Conservation (phyloP, 805 yeast species). For the Kodamaea jinghongensis region DNA sequence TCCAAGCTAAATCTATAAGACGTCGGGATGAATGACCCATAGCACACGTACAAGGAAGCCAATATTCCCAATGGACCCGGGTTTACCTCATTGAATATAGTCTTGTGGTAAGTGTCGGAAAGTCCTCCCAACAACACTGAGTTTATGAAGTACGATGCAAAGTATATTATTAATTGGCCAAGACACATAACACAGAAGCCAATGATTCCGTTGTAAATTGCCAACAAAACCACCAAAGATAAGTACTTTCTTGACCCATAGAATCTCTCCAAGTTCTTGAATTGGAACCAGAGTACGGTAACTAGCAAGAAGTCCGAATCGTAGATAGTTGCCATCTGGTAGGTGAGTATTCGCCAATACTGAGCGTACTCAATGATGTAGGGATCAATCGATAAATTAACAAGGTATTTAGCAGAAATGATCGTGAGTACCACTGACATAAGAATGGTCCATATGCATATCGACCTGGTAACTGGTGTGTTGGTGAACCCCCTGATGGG, state of each 20-base stretch:
- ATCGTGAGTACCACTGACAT: conserved; percentile 43
- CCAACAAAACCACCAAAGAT: conserved; percentile 43
- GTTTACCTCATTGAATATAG: conserved; percentile 32
- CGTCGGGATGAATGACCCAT: conserved; percentile 32
- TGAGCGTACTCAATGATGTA: conserved; percentile 53
- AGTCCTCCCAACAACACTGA: conserved; percentile 2
- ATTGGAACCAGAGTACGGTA: conserved; percentile 46
- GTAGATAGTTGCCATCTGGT: conserved; percentile 53
- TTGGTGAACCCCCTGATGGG: conserved; percentile 42
- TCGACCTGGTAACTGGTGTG: conserved; percentile 42
- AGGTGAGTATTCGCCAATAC: conserved; percentile 51
- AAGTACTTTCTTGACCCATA: conserved; percentile 56
- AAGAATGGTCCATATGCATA: conserved; percentile 34
- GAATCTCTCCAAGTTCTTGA: conserved; percentile 55
- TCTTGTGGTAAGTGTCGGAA: conserved; percentile 17
- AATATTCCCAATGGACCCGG: conserved; percentile 43
- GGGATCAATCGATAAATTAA: conserved; percentile 48
- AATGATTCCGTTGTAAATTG: conserved; percentile 46
- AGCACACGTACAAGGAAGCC: conserved; percentile 39
- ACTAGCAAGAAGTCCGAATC: conserved; percentile 55
- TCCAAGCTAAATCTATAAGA: conserved; percentile 35
- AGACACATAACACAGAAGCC: conserved; percentile 39
- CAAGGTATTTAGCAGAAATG: conserved; percentile 42
- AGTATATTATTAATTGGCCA: conserved; percentile 33
- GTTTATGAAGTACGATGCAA: conserved; percentile 7